Conservation (phyloP, 176 grass and related monocot species). For the Musa schizocarpa region DNA sequence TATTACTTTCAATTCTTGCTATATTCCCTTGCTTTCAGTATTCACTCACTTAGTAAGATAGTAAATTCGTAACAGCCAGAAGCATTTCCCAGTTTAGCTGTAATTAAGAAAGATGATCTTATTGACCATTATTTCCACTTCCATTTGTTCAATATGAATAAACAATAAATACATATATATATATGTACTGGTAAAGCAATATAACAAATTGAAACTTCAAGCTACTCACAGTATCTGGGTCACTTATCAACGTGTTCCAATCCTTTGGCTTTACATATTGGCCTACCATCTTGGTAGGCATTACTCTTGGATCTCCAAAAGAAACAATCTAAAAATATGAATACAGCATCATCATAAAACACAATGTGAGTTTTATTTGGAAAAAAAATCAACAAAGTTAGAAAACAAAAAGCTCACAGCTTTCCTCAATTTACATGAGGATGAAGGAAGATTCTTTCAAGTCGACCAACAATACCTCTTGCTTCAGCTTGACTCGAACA, state of each 20-base stretch:
- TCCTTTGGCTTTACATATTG: constrained; percentile 86
- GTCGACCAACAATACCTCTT: constrained; percentile 58
- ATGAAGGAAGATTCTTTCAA: background rate
- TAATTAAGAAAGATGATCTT: background rate
- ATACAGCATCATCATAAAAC: background rate
- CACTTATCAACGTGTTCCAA: constrained; percentile 82
- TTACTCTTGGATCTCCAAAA: constrained; percentile 71
- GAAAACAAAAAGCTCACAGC: background rate
- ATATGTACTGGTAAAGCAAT: background rate
- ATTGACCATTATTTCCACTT: background rate
- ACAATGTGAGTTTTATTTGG: too few species aligned
- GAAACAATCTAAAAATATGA: constrained; percentile 55
- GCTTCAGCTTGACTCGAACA: constrained; percentile 96
- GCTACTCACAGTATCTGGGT: constrained; percentile 73
- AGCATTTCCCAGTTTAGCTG: background rate
- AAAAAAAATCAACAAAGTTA: background rate
- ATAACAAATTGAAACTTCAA: background rate
- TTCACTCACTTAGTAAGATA: too few species aligned
- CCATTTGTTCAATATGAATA: background rate
- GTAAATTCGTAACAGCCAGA: background rate
- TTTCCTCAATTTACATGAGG: background rate
- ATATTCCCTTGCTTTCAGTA: too few species aligned
- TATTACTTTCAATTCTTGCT: too few species aligned
- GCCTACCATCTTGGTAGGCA: constrained; percentile 82
- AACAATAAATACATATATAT: background rate